Base-by-base conservation (phyloP, 768 basidiomycete genomes). In the Coprinopsis marcescibilis region DNA sequence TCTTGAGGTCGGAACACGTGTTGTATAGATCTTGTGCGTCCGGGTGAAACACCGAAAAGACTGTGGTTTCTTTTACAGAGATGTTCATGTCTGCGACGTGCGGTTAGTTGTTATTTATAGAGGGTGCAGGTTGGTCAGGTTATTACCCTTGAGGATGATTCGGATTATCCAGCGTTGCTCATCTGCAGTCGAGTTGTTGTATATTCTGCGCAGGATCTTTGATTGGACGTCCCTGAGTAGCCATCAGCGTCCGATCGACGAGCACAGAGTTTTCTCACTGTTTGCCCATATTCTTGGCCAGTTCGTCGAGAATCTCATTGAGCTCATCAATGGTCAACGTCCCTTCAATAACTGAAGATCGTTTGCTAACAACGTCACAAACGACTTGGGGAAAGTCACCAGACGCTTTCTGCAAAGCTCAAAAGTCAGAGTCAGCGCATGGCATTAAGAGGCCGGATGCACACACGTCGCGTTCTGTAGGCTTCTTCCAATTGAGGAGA, bases 91-190 rank as follows among this genome's bases (percentile, higher is more conserved):
- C 95, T 96, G 37, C 17, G 13, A 39, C 10, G 27, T 41, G 35
- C 23, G 25, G 10, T 7, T 37, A 21, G 8, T 29, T 24, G 27
- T 29, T 29, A 23, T 43, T 32, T 42, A 21, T n/a, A 39, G 23
- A n/a, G 29, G 19, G 21, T 2, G 8, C 36, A 20, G 15, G 36
- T 48, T 21, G 30, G 15, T 45, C 30, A 0, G 21, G 36, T 43
- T n/a, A n/a, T 2, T 45, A 89, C 95, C 95, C 76, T 97, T 96
- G 26, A 98, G 71, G 39, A 99, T 88, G 60, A 99, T 90, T 6
- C 92, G 80, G n/a, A 89, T 84, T 47, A 99, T 83, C 96, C 96
- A 99, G 39, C 82, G 79, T 58, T 96, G 94, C 58, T 98, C 94
- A 46, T 84, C 80, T 0, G 94, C 72, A 1, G 93, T 95, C 20